Percentiles rank a stretch among this genome's conserved stretches.
Conservation (phyloP, 1,284 basidiomycete species). For the Boletus subluridellus region DNA sequence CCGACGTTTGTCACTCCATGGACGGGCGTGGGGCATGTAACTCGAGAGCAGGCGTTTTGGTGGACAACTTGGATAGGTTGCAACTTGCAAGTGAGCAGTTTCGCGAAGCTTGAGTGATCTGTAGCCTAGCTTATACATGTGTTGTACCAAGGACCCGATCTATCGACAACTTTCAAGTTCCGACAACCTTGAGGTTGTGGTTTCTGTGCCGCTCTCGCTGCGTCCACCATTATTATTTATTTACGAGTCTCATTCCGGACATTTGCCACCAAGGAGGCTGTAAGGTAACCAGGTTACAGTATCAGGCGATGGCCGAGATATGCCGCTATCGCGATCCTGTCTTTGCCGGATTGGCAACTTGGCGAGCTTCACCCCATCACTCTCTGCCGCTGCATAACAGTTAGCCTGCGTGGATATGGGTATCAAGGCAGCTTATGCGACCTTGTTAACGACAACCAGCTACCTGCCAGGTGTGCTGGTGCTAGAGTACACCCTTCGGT, state of each 20-base stretch:
- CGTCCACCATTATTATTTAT: neutral
- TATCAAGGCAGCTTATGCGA: constrained; percentile 50
- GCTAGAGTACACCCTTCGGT: constrained; percentile 62
- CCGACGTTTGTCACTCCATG: neutral
- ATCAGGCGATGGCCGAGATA: neutral
- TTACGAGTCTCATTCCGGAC: neutral
- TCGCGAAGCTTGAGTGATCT: neutral
- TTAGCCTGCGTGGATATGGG: constrained; percentile 25
- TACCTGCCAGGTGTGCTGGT: constrained; percentile 80
- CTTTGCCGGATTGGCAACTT: neutral
- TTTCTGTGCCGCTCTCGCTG: neutral
- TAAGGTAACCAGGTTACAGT: too few relatives aligned
- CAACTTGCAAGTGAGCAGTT: neutral
- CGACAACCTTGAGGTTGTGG: neutral
- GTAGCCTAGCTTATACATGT: neutral
- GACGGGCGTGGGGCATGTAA: neutral
- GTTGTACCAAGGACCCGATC: neutral
- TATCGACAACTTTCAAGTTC: neutral
- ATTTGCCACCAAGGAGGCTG: neutral
- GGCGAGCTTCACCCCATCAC: neutral
- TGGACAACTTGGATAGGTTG: neutral
- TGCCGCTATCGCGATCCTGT: neutral
- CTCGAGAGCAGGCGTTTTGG: neutral
- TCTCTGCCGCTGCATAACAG: neutral
- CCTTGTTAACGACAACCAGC: constrained; percentile 58